phyloP scores from a whole-genome alignment of 345 rosid genomes.

The Syzygium oleosum region DNA sequence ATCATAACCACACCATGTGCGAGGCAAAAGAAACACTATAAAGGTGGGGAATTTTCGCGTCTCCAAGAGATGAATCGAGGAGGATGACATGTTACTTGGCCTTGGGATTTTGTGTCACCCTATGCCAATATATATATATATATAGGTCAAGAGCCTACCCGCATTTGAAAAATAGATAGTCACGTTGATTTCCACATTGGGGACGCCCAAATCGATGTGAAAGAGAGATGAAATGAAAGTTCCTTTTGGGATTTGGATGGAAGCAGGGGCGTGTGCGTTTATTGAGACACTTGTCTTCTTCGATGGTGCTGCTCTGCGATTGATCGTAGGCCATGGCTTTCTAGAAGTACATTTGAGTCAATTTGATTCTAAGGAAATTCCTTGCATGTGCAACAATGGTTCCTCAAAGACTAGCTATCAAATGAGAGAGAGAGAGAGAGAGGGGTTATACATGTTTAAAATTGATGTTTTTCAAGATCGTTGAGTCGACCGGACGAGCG shows the following conservation, averaged over 20 bases:
- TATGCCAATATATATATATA: not conserved
- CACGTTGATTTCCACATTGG: not conserved
- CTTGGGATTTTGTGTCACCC: not conserved
- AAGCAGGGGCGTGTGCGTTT: not conserved
- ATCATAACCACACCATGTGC: not conserved
- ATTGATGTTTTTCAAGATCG: no score
- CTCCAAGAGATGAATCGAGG: not conserved
- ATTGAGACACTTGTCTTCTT: not conserved
- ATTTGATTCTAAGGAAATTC: not conserved
- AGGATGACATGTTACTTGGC: not conserved
- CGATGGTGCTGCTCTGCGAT: not conserved
- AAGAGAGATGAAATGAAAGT: conserved; percentile 7
- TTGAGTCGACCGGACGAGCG: no score
- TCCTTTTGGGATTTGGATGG: not conserved
- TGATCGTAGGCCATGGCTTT: not conserved
- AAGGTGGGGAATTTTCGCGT: not conserved
- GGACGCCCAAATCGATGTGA: conserved; percentile 3
- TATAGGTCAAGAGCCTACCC: conserved; percentile 16
- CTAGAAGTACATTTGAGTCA: not conserved
- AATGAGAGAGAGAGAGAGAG: not conserved
- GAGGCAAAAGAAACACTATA: not conserved
- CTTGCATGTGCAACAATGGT: not conserved
- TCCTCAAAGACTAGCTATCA: not conserved
- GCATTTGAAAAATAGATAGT: not conserved
- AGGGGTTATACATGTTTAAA: no score